Base-by-base conservation (phyloP, 106 monocot species). In the Cymbidium sinense region DNA sequence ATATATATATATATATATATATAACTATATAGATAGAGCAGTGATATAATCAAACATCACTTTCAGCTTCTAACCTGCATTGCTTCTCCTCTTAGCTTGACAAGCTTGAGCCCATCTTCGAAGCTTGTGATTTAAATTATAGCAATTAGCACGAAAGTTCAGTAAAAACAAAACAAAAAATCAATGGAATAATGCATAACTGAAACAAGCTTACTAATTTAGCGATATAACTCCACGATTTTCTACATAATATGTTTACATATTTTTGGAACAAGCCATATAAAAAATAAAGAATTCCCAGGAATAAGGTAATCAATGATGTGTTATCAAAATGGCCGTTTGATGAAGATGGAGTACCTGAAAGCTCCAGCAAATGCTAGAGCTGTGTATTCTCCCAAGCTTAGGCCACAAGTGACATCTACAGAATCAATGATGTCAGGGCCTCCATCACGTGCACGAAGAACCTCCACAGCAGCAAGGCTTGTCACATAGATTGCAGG, bases 31-130 rank as follows among this genome's bases (percentile, higher is more conserved):
- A 67, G 0, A 31, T 13, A 67, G 29, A 31, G 4, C 12, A 5
- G 15, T 67, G 67, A 67, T 15, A 67, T 67, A 17, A 31, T 67
- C 23, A 31, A 77, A 70, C 19, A 31, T 37, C 54, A 51, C 11
- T 81, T 75, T 83, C 35, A 71, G 15, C 19, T 64, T 69, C 85
- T 79, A 69, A 93, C 96, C 86, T 96, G 96, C 96, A 98, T 98
- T 61, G 96, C 96, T 86, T 98, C 96, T 84, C 96, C 96, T 87
- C 96, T 89, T 43, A 98, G 81, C 79, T 98, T 98, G 76, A 98
- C 96, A 79, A 98, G 96, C 89, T 92, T 94, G 65, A 98, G 94
- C 64, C 96, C 96, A 90, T 94, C 96, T 80, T 98, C 96, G 88
- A 98, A 98, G 88, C 96, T 98, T 19, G 37, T 36, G 39, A 71